phyloP scores from a whole-genome alignment of 129 eudicot genomes.

The Chrysanthemum seticuspe region DNA sequence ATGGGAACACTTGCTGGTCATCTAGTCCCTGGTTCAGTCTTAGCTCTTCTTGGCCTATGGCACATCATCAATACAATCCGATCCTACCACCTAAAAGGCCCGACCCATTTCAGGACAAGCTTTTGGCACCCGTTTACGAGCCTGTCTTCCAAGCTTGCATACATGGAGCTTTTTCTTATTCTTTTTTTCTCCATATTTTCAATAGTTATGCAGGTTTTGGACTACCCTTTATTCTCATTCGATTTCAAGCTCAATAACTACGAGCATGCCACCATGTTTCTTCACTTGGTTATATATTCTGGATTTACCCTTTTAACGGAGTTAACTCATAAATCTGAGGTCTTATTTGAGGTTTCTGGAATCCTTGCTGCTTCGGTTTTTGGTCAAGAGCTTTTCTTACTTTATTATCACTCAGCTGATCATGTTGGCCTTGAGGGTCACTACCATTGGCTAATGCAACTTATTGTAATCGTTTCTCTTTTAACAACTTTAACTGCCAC shows the following conservation, averaged over 20 bases:
- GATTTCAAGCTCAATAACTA: slow-evolving; percentile 61
- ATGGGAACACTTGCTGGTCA: slow-evolving; percentile 87
- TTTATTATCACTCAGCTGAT: slow-evolving; percentile 80
- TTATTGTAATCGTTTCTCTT: slow-evolving; percentile 60
- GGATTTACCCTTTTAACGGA: slow-evolving; percentile 58
- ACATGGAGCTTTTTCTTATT: slow-evolving; percentile 64
- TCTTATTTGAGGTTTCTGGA: slow-evolving; percentile 48
- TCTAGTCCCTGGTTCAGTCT: slow-evolving; percentile 70
- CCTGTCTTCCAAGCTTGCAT: slow-evolving; percentile 40
- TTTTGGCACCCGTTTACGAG: slow-evolving; percentile 68
- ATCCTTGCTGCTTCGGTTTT: slow-evolving; percentile 76
- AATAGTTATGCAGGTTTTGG: slow-evolving; percentile 55
- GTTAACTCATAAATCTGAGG: slow-evolving; percentile 39
- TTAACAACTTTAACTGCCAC: slow-evolving; percentile 46
- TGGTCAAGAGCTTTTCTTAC: slow-evolving; percentile 75
- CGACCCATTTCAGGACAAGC: slow-evolving; percentile 48
- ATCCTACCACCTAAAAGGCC: slow-evolving; percentile 53
- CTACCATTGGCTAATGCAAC: slow-evolving; percentile 88
- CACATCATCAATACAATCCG: slow-evolving; percentile 58
- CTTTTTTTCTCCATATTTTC: slow-evolving; percentile 57
- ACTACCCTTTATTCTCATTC: slow-evolving; percentile 47
- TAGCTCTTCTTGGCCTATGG: slow-evolving; percentile 73
- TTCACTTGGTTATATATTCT: slow-evolving; percentile 61
- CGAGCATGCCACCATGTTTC: slow-evolving; percentile 84
- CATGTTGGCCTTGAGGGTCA: slow-evolving; percentile 90